phyloP scores from a whole-genome alignment of 164 flowering plant genomes.

The Liquidambar formosana region DNA sequence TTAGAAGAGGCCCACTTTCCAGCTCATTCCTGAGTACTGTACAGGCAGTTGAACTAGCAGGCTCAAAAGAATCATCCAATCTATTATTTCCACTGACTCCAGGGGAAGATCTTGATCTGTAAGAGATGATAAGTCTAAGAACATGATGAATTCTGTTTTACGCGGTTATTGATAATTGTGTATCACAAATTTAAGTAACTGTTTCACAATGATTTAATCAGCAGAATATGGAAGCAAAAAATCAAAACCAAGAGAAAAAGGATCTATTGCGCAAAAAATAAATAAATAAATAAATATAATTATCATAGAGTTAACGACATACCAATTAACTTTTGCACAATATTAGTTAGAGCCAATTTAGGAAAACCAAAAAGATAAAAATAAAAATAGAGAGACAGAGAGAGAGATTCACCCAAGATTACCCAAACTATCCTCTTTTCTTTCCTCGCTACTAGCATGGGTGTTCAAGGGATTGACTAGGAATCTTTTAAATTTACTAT shows the following conservation, averaged over 20 bases:
- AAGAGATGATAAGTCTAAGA: not conserved
- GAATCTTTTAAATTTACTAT: no score
- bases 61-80: slow-evolving; percentile 23
- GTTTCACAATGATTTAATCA: not conserved
- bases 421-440: no score
- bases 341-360: no score
- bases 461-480: no score
- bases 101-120: slow-evolving; percentile 28
- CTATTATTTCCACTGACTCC: slow-evolving; percentile 26
- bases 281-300: no score
- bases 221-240: not conserved
- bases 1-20: slow-evolving; percentile 19
- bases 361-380: no score
- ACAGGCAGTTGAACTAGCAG: slow-evolving; percentile 22
- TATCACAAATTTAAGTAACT: not conserved
- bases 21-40: slow-evolving; percentile 16
- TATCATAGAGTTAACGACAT: no score
- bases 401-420: no score
- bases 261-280: no score
- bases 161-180: not conserved
- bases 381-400: no score
- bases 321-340: no score
- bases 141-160: not conserved
- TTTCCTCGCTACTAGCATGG: no score
- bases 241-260: not conserved